Conservation (phyloP, 1,284 basidiomycete genomes). For the Exobasidium rhododendri region DNA sequence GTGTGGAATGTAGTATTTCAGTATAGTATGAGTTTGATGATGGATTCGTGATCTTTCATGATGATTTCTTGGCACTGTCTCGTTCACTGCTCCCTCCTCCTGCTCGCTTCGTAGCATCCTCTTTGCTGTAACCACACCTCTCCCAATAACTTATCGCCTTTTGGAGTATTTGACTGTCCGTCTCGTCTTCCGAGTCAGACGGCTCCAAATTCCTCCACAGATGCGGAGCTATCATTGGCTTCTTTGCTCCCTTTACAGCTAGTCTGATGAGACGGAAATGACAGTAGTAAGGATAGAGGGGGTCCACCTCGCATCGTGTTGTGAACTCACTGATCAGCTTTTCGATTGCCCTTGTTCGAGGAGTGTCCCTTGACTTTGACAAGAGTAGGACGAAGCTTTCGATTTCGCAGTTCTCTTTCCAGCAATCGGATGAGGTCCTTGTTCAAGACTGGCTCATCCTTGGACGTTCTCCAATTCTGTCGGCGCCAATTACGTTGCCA, state of each 20-base stretch:
- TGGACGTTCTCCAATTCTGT: slow-evolving; percentile 61
- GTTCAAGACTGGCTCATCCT: slow-evolving; percentile 66
- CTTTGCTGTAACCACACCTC: neutral
- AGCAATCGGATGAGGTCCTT: slow-evolving; percentile 64
- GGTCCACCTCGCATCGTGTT: too few relatives aligned
- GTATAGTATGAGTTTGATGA: too few relatives aligned
- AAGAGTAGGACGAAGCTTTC: slow-evolving; percentile 54
- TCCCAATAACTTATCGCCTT: neutral
- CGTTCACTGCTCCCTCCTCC: neutral
- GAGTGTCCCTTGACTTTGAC: slow-evolving; percentile 70
- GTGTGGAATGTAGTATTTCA: too few relatives aligned
- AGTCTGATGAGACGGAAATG: too few relatives aligned
- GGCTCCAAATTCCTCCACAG: slow-evolving; percentile 12
- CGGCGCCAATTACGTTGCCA: slow-evolving; percentile 68
- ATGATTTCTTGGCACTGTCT: too few relatives aligned
- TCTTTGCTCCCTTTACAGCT: slow-evolving; percentile 28
- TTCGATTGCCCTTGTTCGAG: slow-evolving; percentile 72
- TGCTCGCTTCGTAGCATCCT: neutral
- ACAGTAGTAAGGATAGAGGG: too few relatives aligned
- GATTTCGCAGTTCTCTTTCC: slow-evolving; percentile 42
- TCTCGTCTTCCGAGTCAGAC: slow-evolving; percentile 13
- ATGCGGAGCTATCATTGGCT: slow-evolving; percentile 15
- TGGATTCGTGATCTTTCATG: too few relatives aligned
- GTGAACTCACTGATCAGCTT: slow-evolving; percentile 63
- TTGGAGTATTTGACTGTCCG: neutral